These are phyloP conservation scores for Scytalidium sp. DNA, from an alignment of 2,329 filamentous ascomycete species.

Conservation along the genomic window DNA sequence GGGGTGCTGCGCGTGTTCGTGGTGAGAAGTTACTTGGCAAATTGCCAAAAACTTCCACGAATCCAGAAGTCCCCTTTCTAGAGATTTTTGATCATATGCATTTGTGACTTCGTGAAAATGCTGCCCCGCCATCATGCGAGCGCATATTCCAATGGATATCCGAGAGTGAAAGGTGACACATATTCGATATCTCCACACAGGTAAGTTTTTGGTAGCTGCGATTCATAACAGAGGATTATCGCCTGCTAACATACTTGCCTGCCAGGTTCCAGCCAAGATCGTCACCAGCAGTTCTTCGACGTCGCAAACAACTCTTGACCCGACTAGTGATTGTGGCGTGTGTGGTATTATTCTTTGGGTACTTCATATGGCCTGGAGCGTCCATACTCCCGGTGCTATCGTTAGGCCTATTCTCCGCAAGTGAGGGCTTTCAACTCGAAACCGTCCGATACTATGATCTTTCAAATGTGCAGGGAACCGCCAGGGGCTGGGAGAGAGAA, in stretches of 20 bases:
- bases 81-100: constrained; percentile 42
- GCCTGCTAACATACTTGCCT: background rate
- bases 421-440: constrained; percentile 76
- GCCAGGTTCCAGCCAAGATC: constrained; percentile 80
- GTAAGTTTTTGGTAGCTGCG: constrained; percentile 48
- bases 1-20: background rate
- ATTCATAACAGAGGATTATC: constrained; percentile 8
- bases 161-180: constrained; percentile 62
- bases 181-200: constrained; percentile 89
- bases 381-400: constrained; percentile 61
- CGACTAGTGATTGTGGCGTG: constrained; percentile 60
- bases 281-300: constrained; percentile 66
- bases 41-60: background rate
- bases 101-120: constrained; percentile 51
- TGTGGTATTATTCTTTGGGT: constrained; percentile 61
- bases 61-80: background rate
- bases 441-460: constrained; percentile 98
- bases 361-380: constrained; percentile 73
- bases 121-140: constrained; percentile 78
- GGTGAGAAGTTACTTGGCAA: background rate
- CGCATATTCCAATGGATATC: constrained; percentile 83
- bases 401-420: constrained; percentile 65
- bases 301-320: constrained; percentile 69
- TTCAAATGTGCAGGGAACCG: constrained; percentile 85
- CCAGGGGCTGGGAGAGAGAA: constrained; percentile 91